These are phyloP conservation scores for Botrytis galanthina DNA, from an alignment of 2,329 filamentous ascomycete genomes.

Conservation along the genomic window DNA sequence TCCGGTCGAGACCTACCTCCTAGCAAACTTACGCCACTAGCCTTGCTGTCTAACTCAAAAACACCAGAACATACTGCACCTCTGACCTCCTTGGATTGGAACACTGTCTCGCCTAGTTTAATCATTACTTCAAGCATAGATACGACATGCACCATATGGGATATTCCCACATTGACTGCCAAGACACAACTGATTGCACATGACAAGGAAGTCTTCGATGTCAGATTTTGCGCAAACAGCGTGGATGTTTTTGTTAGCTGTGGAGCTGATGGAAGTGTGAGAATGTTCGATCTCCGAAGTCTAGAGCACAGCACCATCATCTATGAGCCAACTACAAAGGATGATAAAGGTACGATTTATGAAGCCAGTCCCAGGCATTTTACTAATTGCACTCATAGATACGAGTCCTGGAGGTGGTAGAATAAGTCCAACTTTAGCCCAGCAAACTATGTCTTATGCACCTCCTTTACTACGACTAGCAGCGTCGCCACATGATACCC, in stretches of 20 bases:
- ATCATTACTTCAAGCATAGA: conserved; percentile 99
- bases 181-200: conserved; percentile 98
- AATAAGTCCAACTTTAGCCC: conserved; percentile 71
- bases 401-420: conserved; percentile 50
- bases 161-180: conserved; percentile 94
- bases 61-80: conserved; percentile 97
- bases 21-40: conserved; percentile 86
- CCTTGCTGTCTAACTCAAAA: conserved; percentile 94
- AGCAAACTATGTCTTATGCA: conserved; percentile 74
- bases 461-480: conserved; percentile 77
- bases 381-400: conserved; percentile 40
- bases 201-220: conserved; percentile 98
- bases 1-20: conserved; percentile 56
- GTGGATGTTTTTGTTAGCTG: conserved; percentile 99
- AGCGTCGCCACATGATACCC: conserved; percentile 91
- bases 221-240: conserved; percentile 95
- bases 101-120: conserved; percentile 90
- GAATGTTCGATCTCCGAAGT: conserved; percentile 97
- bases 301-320: conserved; percentile 98
- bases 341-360: conserved; percentile 59
- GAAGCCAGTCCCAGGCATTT: neutral
- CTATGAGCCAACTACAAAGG: conserved; percentile 92
- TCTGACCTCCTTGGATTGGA: conserved; percentile 96
- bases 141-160: conserved; percentile 99
- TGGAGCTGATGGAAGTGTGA: conserved; percentile 93